A percentile compares a stretch with the other conserved stretches of the same genome.
These are phyloP conservation scores for Trametes pubescens DNA, from an alignment of 1,284 basidiomycete genomes.

Conservation along the genomic window DNA sequence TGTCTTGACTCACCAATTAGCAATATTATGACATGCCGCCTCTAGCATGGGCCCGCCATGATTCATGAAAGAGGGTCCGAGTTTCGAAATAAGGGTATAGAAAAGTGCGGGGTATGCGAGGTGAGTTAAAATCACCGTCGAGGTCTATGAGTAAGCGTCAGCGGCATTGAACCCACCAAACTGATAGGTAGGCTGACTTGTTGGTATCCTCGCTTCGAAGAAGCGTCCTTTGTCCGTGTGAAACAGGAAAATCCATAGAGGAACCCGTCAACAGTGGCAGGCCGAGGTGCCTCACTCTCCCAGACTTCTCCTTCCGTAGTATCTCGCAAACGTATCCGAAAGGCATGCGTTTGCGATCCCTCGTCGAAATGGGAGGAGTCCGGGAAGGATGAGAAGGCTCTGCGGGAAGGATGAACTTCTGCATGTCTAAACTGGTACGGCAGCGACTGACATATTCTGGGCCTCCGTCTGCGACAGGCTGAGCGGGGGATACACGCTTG, in stretches of 20 bases:
- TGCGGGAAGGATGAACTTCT: slow-evolving; percentile 42
- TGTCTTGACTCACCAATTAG: slow-evolving; percentile 74
- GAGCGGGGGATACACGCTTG: slow-evolving; percentile 72
- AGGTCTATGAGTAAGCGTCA: slow-evolving; percentile 60
- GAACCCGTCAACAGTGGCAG: slow-evolving; percentile 65
- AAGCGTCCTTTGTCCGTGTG: slow-evolving; percentile 73
- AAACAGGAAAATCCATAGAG: slow-evolving; percentile 90
- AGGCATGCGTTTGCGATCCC: slow-evolving; percentile 77
- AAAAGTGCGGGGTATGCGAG: slow-evolving; percentile 89
- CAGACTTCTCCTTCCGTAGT: slow-evolving; percentile 38
- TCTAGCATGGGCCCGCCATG: slow-evolving; percentile 86
- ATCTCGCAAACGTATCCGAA: slow-evolving; percentile 64
- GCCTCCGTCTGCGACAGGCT: slow-evolving; percentile 70
- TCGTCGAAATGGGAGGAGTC: slow-evolving; percentile 87
- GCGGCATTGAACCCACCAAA: neutral
- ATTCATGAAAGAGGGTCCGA: slow-evolving; percentile 81
- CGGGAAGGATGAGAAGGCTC: slow-evolving; percentile 95
- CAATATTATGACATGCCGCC: slow-evolving; percentile 86
- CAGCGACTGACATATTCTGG: slow-evolving; percentile 81
- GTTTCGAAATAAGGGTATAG: slow-evolving; percentile 67
- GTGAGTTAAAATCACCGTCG: slow-evolving; percentile 86
- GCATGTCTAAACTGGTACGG: slow-evolving; percentile 1
- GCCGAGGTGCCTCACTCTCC: slow-evolving; percentile 44
- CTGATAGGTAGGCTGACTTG: slow-evolving; percentile 67
- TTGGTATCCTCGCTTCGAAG: slow-evolving; percentile 84